Base-by-base conservation (phyloP, 495 filamentous ascomycete genomes). In the Annulohypoxylon maeteangense region DNA sequence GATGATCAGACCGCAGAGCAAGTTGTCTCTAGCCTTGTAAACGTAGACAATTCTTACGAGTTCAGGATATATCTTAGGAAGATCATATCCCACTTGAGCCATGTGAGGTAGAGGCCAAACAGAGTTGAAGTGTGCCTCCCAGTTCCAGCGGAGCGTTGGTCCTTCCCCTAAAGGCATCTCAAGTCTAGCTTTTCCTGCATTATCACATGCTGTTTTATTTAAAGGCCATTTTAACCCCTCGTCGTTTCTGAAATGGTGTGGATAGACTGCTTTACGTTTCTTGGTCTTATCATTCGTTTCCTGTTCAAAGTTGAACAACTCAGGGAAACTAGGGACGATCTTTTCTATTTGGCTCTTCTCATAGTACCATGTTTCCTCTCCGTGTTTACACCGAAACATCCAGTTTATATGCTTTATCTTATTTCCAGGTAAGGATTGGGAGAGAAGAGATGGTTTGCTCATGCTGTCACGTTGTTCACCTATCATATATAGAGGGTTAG, bases 1-100 rank as follows among this genome's bases (percentile, higher is more conserved):
- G 18, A 56, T 38, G 53, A 56, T 38, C 53, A 56, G 16, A 12
- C 53, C 53, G 31, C 53, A 56, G 16, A 56, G 18, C 20, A 56
- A 23, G n/a, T 56, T 38, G 2, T 22, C 31, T 3, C 16, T 29
- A 3, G 29, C 27, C 1, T 7, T 55, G n/a, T 55, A 34, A 20
- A 55, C 51, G 12, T 55, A 55, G 14, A 56, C 16, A 11, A 56
- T 29, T 38, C 32, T 56, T 16, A 38, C 53, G 11, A 7, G 31
- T 2, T 7, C 53, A 12, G 53, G 31, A 23, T 36, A 2, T n/a
- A 31, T 31, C 16, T 20, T 23, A 20, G n/a, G 16, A 0, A 12
- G 0, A 34, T 20, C 4, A 25, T 12, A 3, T 7, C 18, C 16
- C 10, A 11, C 16, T 25, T 2, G 29, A 1, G 53, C 3, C n/a